Base-by-base conservation (phyloP, 345 rosid species). In the Brassica rapa region DNA sequence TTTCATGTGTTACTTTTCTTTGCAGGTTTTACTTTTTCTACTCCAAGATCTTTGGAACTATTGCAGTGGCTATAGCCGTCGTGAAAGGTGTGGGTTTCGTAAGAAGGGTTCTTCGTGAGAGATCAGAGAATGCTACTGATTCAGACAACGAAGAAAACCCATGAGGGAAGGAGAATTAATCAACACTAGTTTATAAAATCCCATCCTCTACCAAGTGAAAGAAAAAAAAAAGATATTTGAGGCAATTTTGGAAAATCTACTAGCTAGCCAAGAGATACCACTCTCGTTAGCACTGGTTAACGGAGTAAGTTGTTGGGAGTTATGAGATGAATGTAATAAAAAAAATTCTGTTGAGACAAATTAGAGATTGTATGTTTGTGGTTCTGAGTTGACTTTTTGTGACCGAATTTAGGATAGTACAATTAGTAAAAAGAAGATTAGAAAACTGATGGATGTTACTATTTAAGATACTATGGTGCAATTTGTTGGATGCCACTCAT, bases 31-130 rank as follows among this genome's bases (percentile, higher is more conserved):
- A 21, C 30, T 62, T 73, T 1, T 12, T 10, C 30, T 7, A 43
- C 9, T 51, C 49, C 46, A 9, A 29, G 46, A 11, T 73, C 60
- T 43, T 62, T 0, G 68, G 69, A 46, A 11, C 29, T 12, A 3
- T 73, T 41, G 77, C 14, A 27, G 60, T 73, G 46, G 62, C 69
- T 62, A 1, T 41, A 49, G 62, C 60, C 14, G 5, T 73, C 49
- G 12, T 27, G 12, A 43, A 72, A n/a, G 69, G 68, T 72, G 68
- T 72, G 43, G 12, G 1, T 25, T 15, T 9, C 4, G 3, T 72
- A 62, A 72, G 66, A 43, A 57, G 4, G 68, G 53, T 46, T 46
- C 53, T 46, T 3, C 53, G 53, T 46, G 53, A 46, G 53, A 46
- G 53, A 46, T 14, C 53, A 46, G 53, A 46, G 53, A 46, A 46